Conservation (phyloP, 2,329 filamentous ascomycete species). For the Talaromyces piceae region DNA sequence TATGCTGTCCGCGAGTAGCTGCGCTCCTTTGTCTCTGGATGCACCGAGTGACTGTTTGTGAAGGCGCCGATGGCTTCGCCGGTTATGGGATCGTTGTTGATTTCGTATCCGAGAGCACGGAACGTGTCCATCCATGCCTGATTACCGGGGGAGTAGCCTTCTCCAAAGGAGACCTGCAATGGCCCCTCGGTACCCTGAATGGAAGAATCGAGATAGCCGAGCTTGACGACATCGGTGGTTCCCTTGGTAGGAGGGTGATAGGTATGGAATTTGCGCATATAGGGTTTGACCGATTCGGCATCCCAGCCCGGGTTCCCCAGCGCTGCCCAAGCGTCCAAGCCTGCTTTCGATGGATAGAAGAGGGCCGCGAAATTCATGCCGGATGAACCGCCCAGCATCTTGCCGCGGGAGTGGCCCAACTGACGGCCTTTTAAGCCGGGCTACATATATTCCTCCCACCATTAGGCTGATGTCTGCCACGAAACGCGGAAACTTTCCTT, state of each 20-base stretch:
- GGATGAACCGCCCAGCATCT: conserved; percentile 14
- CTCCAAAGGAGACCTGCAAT: conserved; percentile 10
- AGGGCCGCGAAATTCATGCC: conserved; percentile 11
- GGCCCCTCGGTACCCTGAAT: conserved; percentile 7
- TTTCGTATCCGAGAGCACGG: conserved; percentile 3
- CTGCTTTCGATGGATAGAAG: conserved; percentile 20
- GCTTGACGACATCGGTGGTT: conserved; percentile 3
- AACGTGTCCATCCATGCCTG: conserved; percentile 13
- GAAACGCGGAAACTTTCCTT: no score
- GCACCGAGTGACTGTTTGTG: conserved; percentile 27
- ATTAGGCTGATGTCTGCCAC: no score
- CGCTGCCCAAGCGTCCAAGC: conserved; percentile 32
- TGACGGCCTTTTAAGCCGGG: conserved; percentile 13
- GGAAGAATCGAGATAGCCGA: conserved; percentile 3
- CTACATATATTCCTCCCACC: conserved; percentile 2
- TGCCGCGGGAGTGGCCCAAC: conserved; percentile 12
- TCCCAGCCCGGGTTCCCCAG: conserved; percentile 22
- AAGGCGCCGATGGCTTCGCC: conserved; percentile 34
- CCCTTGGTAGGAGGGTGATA: not conserved
- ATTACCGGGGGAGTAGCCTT: conserved; percentile 4
- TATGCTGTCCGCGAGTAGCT: conserved; percentile 38
- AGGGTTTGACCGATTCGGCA: conserved; percentile 9
- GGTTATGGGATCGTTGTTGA: conserved; percentile 22
- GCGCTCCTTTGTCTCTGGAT: conserved; percentile 24
- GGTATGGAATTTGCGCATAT: conserved; percentile 8